A percentile compares a stretch with the other conserved stretches of the same genome.
Evolutionary conservation across 805 yeast species (phyloP).

Genomic region (Yarrowia keelungensis): DNA sequence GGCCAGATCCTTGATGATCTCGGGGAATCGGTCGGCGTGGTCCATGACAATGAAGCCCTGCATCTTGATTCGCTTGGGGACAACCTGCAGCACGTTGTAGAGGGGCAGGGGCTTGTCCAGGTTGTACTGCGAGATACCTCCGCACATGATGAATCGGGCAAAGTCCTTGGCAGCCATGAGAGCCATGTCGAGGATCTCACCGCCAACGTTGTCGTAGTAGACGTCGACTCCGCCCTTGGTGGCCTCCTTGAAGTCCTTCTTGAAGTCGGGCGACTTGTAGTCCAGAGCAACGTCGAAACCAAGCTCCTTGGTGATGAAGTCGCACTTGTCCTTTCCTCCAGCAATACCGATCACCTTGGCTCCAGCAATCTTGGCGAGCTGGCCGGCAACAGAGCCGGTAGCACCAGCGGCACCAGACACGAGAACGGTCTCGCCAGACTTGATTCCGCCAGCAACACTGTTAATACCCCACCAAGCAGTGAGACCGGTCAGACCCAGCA

Average conservation of each 20-base stretch:
- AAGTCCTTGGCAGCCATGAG: constrained; percentile 31
- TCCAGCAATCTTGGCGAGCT: constrained; percentile 66
- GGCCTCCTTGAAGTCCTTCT: constrained; percentile 47
- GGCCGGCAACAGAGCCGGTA: constrained; percentile 76
- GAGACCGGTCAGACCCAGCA: constrained; percentile 55
- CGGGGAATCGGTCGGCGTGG: constrained; percentile 31
- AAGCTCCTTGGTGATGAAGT: constrained; percentile 61
- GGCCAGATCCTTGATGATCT: constrained; percentile 33
- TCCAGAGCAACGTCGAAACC: constrained; percentile 80
- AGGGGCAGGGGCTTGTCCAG: constrained; percentile 34
- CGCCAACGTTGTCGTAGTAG: constrained; percentile 52
- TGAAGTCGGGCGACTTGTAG: constrained; percentile 49
- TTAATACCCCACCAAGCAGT: constrained; percentile 76
- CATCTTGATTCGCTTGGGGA: constrained; percentile 39
- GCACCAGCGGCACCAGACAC: constrained; percentile 98
- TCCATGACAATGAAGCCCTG: constrained; percentile 39
- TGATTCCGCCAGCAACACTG: constrained; percentile 66
- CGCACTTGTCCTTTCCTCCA: constrained; percentile 74
- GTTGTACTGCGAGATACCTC: constrained; percentile 39
- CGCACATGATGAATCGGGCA: constrained; percentile 40
- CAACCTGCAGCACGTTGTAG: constrained; percentile 9
- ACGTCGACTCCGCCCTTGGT: constrained; percentile 50
- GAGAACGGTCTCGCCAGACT: constrained; percentile 73
- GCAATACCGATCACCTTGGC: constrained; percentile 87
- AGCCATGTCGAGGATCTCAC: constrained; percentile 39